phyloP scores from a whole-genome alignment of 305 asterid species.

The Solanum hybrid region DNA sequence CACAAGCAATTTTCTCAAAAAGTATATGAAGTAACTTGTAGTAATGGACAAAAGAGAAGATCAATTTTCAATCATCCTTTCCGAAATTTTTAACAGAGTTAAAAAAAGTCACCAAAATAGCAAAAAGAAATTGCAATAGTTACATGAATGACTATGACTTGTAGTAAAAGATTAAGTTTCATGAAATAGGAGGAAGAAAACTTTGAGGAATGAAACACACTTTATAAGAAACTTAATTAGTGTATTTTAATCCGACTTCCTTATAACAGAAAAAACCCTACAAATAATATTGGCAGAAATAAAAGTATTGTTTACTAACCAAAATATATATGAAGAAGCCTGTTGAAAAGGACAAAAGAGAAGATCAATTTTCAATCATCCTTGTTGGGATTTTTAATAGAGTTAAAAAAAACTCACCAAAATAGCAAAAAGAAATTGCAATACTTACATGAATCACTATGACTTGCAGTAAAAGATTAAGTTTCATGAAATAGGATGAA shows the following conservation, averaged over 20 bases:
- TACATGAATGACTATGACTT: not conserved
- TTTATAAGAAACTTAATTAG: not conserved
- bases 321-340: not conserved
- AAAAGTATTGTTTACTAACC: not conserved
- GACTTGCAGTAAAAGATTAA: not conserved
- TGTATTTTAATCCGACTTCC: too few relatives aligned
- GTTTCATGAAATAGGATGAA: not conserved
- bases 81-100: not conserved
- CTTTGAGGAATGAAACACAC: not conserved
- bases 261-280: too few relatives aligned
- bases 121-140: not conserved
- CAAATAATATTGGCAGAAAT: not conserved
- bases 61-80: not conserved
- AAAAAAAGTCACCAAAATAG: not conserved
- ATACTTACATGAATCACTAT: not conserved
- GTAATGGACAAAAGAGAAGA: not conserved
- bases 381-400: not conserved
- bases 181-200: not conserved
- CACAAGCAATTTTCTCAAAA: not conserved
- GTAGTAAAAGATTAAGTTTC: not conserved
- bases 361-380: not conserved
- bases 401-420: not conserved
- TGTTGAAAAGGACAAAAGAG: not conserved
- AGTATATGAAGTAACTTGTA: not conserved
- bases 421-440: not conserved